Base-by-base conservation (phyloP, 331 rosid species). In the Spiraea crenata region DNA sequence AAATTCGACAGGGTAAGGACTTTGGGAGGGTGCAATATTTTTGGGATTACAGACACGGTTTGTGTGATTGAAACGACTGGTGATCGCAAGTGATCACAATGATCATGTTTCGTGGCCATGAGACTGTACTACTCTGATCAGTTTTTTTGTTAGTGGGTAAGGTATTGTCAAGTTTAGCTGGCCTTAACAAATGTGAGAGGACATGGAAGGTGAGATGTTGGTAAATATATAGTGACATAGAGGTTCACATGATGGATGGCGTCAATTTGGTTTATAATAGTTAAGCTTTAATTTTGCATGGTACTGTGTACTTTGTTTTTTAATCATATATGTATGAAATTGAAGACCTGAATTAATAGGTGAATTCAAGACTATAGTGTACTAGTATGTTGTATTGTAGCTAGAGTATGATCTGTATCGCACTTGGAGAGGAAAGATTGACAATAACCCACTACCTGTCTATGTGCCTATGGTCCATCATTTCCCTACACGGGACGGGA, bases 1-100 rank as follows among this genome's bases (percentile, higher is more conserved):
- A 90, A 80, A 74, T 86, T 90, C 39, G 96, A 90, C 64, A 90
- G 95, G 66, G 15, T 67, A 75, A 85, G 60, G 55, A 80, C 74
- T 78, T 80, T 76, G 9, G 77, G 71, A 56, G 89, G 80, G 75
- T 77, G 70, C 66, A 68, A 5, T 63, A n/a, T 57, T 72, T 77
- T 82, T 25, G 90, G 90, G 75, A 48, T 59, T 46, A 88, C 95
- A 61, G 76, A 39, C 57, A 83, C 76, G 25, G 82, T 46, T 77
- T 81, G 83, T 67, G 80, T 81, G 45, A 81, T 48, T 5, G 86
- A 81, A 81, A 90, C 84, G n/a, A 86, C 81, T 35, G 49, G 50
- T 42, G 31, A 25, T 25, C 31, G 31, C 31, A 73, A 79, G 82
- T 67, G 20, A 73, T 72, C 78, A 14, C 6, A 42, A 49, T 66